Conservation (phyloP, 345 rosid genomes). For the Populus pruinosa region DNA sequence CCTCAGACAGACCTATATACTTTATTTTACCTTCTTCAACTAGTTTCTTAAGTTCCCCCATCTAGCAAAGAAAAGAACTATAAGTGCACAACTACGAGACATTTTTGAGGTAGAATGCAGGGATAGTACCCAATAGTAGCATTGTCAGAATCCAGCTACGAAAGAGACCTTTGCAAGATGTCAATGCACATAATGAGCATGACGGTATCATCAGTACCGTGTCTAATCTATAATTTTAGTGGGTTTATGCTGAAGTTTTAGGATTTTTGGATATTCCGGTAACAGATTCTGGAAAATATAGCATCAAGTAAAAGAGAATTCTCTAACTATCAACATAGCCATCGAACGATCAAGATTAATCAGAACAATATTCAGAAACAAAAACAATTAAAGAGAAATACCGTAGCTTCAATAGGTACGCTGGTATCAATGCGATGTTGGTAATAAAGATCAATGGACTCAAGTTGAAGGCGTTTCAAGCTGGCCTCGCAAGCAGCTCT, state of each 20-base stretch:
- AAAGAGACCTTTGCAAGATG: too few relatives aligned
- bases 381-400: background rate
- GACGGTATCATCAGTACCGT: too few relatives aligned
- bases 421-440: constrained; percentile 22
- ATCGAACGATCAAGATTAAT: background rate
- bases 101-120: background rate
- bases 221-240: too few relatives aligned
- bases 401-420: constrained; percentile 24
- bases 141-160: too few relatives aligned
- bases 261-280: too few relatives aligned
- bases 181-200: too few relatives aligned
- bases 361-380: background rate
- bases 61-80: constrained; percentile 8
- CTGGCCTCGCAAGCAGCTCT: constrained; percentile 25
- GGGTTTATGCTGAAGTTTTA: too few relatives aligned
- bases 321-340: too few relatives aligned
- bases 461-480: background rate
- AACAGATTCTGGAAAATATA: too few relatives aligned
- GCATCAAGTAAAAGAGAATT: background rate
- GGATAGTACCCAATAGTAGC: too few relatives aligned
- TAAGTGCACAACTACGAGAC: background rate
- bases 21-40: constrained; percentile 73
- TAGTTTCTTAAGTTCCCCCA: constrained; percentile 64
- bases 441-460: constrained; percentile 18
- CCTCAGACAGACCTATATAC: constrained; percentile 65